Conservation (phyloP, 805 yeast genomes). For the Kodamaea leandrae region DNA sequence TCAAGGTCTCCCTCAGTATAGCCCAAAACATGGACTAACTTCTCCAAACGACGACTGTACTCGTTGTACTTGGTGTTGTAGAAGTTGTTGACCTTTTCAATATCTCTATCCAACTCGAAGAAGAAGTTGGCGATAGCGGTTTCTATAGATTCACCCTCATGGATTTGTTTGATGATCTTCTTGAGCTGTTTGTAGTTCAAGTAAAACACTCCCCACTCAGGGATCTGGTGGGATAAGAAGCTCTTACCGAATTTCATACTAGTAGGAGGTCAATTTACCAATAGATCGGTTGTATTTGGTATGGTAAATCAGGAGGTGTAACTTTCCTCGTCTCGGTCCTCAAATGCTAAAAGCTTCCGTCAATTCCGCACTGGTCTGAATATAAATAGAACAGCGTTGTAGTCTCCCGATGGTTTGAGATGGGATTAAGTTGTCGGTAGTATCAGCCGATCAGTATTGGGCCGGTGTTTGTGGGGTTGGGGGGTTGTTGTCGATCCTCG, state of each 20-base stretch:
- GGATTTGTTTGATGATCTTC: slow-evolving; percentile 69
- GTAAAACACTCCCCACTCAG: slow-evolving; percentile 85
- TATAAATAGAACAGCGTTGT: too few relatives aligned
- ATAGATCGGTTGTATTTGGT: too few relatives aligned
- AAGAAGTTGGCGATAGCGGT: slow-evolving; percentile 60
- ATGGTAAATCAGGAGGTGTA: too few relatives aligned
- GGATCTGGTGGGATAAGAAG: slow-evolving; percentile 79
- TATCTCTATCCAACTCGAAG: slow-evolving; percentile 72
- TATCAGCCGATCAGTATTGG: too few relatives aligned
- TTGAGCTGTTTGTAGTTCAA: slow-evolving; percentile 84
- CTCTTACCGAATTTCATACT: slow-evolving; percentile 86
- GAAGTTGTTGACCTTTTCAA: slow-evolving; percentile 78
- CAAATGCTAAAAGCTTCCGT: too few relatives aligned
- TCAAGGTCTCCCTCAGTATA: slow-evolving; percentile 16
- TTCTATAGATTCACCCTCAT: slow-evolving; percentile 21
- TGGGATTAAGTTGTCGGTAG: too few relatives aligned
- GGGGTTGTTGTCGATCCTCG: too few relatives aligned
- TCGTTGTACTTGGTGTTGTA: slow-evolving; percentile 72
- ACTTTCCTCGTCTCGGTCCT: too few relatives aligned
- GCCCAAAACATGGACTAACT: slow-evolving; percentile 37
- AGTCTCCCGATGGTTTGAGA: too few relatives aligned
- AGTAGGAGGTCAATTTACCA: too few relatives aligned
- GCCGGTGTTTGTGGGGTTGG: too few relatives aligned
- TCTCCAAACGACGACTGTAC: slow-evolving; percentile 65
- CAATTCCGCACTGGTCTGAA: too few relatives aligned